phyloP scores from a whole-genome alignment of 2,329 filamentous ascomycete genomes.

The Scedosporium minutisporum region DNA sequence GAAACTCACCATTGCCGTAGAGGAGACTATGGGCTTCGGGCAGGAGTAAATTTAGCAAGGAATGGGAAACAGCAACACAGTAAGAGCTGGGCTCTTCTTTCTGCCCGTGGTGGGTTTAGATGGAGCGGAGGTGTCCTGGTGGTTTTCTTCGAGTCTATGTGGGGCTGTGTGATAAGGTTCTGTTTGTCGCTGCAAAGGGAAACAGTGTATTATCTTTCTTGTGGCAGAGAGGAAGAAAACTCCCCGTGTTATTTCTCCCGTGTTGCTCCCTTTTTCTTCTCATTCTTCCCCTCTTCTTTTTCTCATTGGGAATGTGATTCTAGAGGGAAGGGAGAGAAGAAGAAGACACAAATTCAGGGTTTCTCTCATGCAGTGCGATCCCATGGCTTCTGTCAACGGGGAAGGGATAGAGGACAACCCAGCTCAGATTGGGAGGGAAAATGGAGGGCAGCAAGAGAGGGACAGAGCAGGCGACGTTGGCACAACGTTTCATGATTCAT shows the following conservation, averaged over 20 bases:
- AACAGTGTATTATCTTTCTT: background rate
- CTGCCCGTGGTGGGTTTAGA: background rate
- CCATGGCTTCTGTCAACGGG: background rate
- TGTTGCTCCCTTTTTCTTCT: background rate
- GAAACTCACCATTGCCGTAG: slow-evolving; percentile 93
- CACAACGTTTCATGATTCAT: background rate
- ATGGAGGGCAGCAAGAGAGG: background rate
- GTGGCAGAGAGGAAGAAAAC: background rate
- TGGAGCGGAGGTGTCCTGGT: background rate
- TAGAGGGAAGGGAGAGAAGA: background rate
- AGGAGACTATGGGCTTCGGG: slow-evolving; percentile 97
- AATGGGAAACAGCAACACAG: background rate
- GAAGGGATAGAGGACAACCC: background rate
- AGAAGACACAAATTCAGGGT: background rate
- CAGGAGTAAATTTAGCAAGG: slow-evolving; percentile 60
- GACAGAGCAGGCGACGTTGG: background rate
- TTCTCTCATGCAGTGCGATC: background rate
- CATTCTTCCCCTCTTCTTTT: background rate
- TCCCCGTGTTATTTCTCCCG: background rate
- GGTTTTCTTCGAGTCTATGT: slow-evolving; percentile 14
- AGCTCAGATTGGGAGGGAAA: background rate
- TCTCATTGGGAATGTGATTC: background rate
- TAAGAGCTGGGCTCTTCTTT: background rate
- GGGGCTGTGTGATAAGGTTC: slow-evolving; percentile 17
- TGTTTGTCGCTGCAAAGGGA: slow-evolving; percentile 5